Conservation (phyloP, 1,284 basidiomycete species). For the Pyrrhoderma lamaoense region DNA sequence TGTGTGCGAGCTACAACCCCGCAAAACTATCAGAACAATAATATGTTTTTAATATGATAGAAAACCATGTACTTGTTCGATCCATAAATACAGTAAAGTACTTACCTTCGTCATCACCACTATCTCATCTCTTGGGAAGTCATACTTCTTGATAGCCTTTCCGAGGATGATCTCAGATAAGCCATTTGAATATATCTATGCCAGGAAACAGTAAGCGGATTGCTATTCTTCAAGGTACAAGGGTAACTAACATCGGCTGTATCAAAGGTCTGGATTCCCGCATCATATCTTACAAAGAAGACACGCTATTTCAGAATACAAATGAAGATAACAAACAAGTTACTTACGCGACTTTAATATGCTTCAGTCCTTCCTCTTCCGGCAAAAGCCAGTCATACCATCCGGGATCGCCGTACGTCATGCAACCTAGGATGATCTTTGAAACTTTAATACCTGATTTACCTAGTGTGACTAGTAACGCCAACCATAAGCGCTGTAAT, state of each 20-base stretch:
- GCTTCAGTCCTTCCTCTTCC: constrained; percentile 29
- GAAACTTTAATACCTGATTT: constrained; percentile 46
- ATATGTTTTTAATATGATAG: no score
- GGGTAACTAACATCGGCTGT: constrained; percentile 33
- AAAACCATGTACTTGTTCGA: constrained; percentile 13
- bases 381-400: constrained; percentile 29
- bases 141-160: constrained; percentile 66
- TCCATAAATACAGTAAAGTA: no score
- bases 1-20: constrained; percentile 3
- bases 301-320: no score
- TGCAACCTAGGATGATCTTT: constrained; percentile 41
- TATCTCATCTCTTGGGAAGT: constrained; percentile 67
- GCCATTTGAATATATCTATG: constrained; percentile 61
- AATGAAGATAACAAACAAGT: background rate
- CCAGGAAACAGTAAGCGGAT: background rate
- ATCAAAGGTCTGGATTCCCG: constrained; percentile 39
- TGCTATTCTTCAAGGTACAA: background rate
- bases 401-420: constrained; percentile 36
- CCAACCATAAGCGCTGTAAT: no score
- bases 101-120: constrained; percentile 71
- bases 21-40: background rate
- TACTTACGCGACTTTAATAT: constrained; percentile 27
- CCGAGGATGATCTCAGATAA: constrained; percentile 71
- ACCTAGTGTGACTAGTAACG: constrained; percentile 39
- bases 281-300: constrained; percentile 23